phyloP scores from a whole-genome alignment of 2,329 filamentous ascomycete species.

The Ascosphaera pollenicola region DNA sequence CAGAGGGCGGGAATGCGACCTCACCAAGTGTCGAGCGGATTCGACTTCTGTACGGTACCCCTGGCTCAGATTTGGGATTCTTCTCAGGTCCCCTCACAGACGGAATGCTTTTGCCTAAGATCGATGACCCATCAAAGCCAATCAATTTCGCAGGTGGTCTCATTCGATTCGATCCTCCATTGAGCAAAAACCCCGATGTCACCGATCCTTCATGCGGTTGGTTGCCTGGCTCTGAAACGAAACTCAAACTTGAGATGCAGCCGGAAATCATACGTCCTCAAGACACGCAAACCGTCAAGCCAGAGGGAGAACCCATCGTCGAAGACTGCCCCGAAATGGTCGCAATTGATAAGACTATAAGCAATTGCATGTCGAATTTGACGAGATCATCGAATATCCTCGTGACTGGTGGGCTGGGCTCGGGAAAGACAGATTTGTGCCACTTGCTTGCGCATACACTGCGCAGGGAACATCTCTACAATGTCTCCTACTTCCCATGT shows the following conservation, averaged over 20 bases:
- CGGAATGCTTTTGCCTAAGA: slow-evolving; percentile 52
- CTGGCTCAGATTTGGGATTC: slow-evolving; percentile 36
- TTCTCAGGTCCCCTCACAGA: slow-evolving; percentile 75
- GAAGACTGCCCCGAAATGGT: slow-evolving; percentile 41
- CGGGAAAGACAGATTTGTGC: slow-evolving; percentile 69
- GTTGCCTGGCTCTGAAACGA: slow-evolving; percentile 58
- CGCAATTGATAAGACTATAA: slow-evolving; percentile 59
- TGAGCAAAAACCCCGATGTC: slow-evolving; percentile 14
- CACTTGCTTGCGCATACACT: slow-evolving; percentile 55
- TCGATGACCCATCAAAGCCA: slow-evolving; percentile 29
- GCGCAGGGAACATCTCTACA: slow-evolving; percentile 50
- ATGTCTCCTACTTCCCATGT: slow-evolving; percentile 70
- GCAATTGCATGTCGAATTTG: slow-evolving; percentile 52
- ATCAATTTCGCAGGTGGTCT: slow-evolving; percentile 66
- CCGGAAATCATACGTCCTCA: slow-evolving; percentile 44
- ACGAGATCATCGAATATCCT: slow-evolving; percentile 75
- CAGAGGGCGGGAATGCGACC: slow-evolving; percentile 48
- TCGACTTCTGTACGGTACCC: slow-evolving; percentile 43
- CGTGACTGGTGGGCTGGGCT: slow-evolving; percentile 68
- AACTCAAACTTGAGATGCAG: slow-evolving; percentile 54
- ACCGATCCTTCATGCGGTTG: slow-evolving; percentile 28
- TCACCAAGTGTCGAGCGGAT: slow-evolving; percentile 34
- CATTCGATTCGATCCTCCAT: slow-evolving; percentile 48
- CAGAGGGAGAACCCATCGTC: slow-evolving; percentile 34
- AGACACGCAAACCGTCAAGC: slow-evolving; percentile 20